phyloP scores from a whole-genome alignment of 768 basidiomycete species.

The Lyophyllum atratum region DNA sequence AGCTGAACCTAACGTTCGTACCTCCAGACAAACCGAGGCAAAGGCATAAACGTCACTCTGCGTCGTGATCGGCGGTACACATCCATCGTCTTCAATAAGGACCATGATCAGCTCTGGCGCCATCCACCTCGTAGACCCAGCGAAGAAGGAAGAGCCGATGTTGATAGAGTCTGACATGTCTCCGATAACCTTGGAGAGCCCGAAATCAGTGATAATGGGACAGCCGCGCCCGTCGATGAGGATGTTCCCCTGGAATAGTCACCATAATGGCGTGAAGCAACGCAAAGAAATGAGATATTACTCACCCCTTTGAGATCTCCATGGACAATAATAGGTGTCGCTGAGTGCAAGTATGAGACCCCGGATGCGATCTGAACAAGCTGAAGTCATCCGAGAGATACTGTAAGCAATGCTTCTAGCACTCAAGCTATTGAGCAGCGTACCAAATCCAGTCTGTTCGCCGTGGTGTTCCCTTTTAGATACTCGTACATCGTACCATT shows the following conservation, averaged over 20 bases:
- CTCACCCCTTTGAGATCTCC: constrained; percentile 63
- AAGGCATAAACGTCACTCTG: constrained; percentile 64
- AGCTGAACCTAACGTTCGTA: constrained; percentile 22
- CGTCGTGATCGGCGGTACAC: constrained; percentile 46
- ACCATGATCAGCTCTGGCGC: constrained; percentile 59
- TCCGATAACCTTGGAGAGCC: constrained; percentile 57
- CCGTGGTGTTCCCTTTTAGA: constrained; percentile 41
- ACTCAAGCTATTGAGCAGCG: constrained; percentile 15
- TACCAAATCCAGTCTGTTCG: constrained; percentile 51
- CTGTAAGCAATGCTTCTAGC: not conserved
- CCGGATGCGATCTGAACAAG: constrained; percentile 58
- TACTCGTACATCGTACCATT: constrained; percentile 59
- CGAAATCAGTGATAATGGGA: constrained; percentile 64
- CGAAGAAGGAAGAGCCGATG: constrained; percentile 43
- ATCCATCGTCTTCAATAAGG: constrained; percentile 47
- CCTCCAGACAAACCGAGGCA: constrained; percentile 61
- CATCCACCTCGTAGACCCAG: constrained; percentile 54
- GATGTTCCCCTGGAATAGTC: constrained; percentile 57
- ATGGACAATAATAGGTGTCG: constrained; percentile 56
- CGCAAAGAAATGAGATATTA: constrained; percentile 16
- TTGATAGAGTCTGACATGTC: constrained; percentile 45
- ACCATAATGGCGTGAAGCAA: not conserved
- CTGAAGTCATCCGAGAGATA: constrained; percentile 26
- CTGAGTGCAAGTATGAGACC: constrained; percentile 57
- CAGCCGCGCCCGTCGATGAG: constrained; percentile 52